Conservation (phyloP, 164 flowering plant species). For the Taxillus chinensis region DNA sequence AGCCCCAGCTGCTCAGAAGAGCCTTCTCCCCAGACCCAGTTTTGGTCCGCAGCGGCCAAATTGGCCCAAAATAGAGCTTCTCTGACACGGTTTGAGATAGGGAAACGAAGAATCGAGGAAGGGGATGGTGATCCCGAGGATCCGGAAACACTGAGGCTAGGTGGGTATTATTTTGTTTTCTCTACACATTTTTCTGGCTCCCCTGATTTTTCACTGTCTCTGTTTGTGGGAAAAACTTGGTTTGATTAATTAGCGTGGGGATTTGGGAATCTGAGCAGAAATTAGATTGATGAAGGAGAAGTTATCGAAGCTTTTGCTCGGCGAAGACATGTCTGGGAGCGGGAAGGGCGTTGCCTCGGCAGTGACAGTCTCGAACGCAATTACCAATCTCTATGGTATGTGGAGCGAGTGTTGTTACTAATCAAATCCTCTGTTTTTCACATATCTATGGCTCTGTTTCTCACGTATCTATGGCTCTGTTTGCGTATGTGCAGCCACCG, state of each 20-base stretch:
- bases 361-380: constrained; percentile 84
- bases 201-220: background rate
- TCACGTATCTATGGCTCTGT: background rate
- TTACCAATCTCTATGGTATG: constrained; percentile 91
- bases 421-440: background rate
- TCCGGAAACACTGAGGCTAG: constrained; percentile 23
- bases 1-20: constrained; percentile 39
- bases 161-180: constrained; percentile 16
- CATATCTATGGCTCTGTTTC: background rate
- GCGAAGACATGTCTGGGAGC: constrained; percentile 98
- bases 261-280: constrained; percentile 24
- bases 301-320: constrained; percentile 85
- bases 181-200: background rate
- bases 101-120: constrained; percentile 18
- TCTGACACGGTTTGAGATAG: constrained; percentile 42
- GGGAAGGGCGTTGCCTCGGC: constrained; percentile 97
- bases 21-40: constrained; percentile 43
- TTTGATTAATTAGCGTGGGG: background rate
- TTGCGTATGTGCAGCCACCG: constrained; percentile 43
- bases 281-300: constrained; percentile 83
- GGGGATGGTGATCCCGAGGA: constrained; percentile 21
- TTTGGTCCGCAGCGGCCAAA: constrained; percentile 32
- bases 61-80: constrained; percentile 20
- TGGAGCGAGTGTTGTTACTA: no score
- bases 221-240: background rate